These are phyloP conservation scores for Lepidopterella palustris DNA, from an alignment of 495 filamentous ascomycete species.

Conservation along the genomic window DNA sequence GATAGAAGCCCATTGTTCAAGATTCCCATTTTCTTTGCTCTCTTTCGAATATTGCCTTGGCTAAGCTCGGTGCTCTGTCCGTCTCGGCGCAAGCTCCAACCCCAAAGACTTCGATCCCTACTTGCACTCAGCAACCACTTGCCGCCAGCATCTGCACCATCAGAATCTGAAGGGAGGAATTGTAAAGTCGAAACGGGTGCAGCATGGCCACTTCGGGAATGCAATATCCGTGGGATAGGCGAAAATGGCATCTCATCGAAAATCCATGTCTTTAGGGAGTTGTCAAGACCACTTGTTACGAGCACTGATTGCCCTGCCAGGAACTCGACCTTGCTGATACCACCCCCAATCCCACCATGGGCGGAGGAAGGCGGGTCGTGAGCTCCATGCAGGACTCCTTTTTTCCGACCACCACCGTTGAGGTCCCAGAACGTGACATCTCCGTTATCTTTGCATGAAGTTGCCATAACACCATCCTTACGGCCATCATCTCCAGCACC, in stretches of 20 bases:
- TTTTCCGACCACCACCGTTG: constrained; percentile 74
- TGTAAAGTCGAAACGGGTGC: constrained; percentile 70
- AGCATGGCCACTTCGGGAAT: constrained; percentile 79
- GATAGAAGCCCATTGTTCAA: constrained; percentile 44
- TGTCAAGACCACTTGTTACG: constrained; percentile 84
- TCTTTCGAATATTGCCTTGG: constrained; percentile 74
- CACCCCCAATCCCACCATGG: constrained; percentile 50
- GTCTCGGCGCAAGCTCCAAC: constrained; percentile 87
- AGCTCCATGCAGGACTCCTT: constrained; percentile 74
- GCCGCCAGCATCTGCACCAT: constrained; percentile 76
- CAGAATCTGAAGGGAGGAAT: constrained; percentile 79
- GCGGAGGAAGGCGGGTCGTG: constrained; percentile 63
- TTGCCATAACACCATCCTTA: constrained; percentile 79
- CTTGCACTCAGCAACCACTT: constrained; percentile 95
- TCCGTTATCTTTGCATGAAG: constrained; percentile 60
- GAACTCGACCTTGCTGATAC: constrained; percentile 78
- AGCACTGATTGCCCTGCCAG: constrained; percentile 85
- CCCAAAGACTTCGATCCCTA: constrained; percentile 85
- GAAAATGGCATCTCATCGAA: constrained; percentile 85
- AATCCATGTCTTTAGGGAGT: constrained; percentile 90
- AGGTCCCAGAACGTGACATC: constrained; percentile 96
- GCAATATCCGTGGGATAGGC: constrained; percentile 73
- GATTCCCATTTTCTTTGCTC: constrained; percentile 74
- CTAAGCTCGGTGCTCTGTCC: constrained; percentile 91
- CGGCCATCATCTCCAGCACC: constrained; percentile 85